Conservation (phyloP, 768 basidiomycete genomes). For the Calocybe gangraenosa region DNA sequence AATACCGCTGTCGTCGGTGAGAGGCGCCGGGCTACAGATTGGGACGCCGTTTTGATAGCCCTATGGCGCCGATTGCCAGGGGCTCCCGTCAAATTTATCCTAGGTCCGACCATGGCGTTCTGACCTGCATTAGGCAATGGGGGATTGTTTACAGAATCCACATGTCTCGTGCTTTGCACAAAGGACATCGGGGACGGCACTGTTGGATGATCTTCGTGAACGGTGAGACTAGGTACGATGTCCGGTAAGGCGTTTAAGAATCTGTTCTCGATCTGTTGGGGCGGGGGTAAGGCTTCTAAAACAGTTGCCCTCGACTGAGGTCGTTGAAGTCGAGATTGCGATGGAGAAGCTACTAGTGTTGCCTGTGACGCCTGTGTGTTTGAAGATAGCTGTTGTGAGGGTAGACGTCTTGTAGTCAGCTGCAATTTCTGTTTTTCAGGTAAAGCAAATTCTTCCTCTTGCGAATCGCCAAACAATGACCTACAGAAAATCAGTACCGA, state of each 20-base stretch:
- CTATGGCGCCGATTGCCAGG: neutral
- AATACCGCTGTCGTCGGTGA: neutral
- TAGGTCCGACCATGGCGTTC: too few relatives aligned
- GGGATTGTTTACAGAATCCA: too few relatives aligned
- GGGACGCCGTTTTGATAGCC: constrained; percentile 7
- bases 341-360: constrained; percentile 11
- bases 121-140: too few relatives aligned
- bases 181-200: too few relatives aligned
- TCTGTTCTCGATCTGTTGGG: neutral
- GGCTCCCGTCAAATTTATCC: neutral
- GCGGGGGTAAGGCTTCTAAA: neutral
- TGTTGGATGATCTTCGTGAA: too few relatives aligned
- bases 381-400: neutral
- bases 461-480: neutral
- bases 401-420: neutral
- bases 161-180: too few relatives aligned
- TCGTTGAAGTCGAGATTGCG: neutral
- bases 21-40: neutral
- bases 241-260: too few relatives aligned
- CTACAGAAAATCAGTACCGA: neutral
- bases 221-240: too few relatives aligned
- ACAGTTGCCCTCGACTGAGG: neutral
- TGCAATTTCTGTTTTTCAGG: constrained; percentile 1
- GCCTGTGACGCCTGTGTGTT: constrained; percentile 14
- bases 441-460: constrained; percentile 6